Base-by-base conservation (phyloP, 2,329 filamentous ascomycete species). In the Reticulascus tulasneorum region DNA sequence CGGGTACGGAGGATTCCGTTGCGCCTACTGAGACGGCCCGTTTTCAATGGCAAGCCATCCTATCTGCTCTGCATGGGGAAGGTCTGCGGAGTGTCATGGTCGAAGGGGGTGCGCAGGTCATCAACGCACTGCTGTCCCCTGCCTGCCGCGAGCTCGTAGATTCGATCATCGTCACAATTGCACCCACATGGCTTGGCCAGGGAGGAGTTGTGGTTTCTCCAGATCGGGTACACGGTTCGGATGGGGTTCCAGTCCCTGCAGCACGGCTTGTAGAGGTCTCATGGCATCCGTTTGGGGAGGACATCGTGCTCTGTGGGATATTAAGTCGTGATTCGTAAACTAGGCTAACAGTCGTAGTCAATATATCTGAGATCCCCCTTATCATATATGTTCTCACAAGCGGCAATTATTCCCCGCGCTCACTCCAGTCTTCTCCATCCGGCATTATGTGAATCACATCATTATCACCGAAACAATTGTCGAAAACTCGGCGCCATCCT, bases 181-280 rank as follows among this genome's bases (percentile, higher is more conserved):
- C 91, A 4, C 91, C 91, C 8, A 87, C 81, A 0, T 97, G 88
- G 77, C 70, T 97, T n/a, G 91, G 91, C 2, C 71, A 76, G 41
- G 87, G 86, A 3, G 88, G 88, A 7, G 86, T 96, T 9, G 71
- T 80, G 9, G 86, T 95, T 4, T 82, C 79, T 29, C 91, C 90
- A 3, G 68, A 77, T 15, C 69, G 77, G 22, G 73, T 70, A 25
- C 51, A 58, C 4, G 71, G 72, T 37, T 58, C 62, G 3, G 55
- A 69, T 13, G 77, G 74, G 4, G 63, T 64, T 29, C 70, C 73
- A 5, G 60, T 75, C 30, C 71, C 83, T 7, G 80, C 79, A 1
- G 77, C 82, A 12, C 79, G 81, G 47, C 67, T 94, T 29, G 69
- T 63, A 29, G 69, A 82, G 36, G 79, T 87, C 9, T 73, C 65